Percentiles rank a stretch among this genome's conserved stretches.
phyloP scores from a whole-genome alignment of 441 rosid species.

The Eruca vesicaria region DNA sequence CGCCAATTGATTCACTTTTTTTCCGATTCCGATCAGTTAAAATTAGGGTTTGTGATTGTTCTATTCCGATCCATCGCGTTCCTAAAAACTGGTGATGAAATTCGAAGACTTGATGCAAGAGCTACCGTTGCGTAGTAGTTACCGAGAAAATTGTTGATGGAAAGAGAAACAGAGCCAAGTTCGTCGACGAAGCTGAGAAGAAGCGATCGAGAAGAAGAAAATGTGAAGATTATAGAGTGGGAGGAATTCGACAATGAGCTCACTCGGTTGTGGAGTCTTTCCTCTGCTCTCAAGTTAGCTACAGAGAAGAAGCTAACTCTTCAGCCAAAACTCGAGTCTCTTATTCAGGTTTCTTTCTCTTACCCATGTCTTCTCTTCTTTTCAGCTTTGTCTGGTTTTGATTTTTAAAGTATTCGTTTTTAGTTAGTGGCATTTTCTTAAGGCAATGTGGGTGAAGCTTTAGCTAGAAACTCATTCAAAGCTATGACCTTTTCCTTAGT shows the following conservation, averaged over 20 bases:
- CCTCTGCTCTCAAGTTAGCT: conserved; percentile 71
- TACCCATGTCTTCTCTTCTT: not conserved
- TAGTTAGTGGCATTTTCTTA: not conserved
- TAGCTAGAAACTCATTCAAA: not conserved
- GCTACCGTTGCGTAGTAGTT: conserved; percentile 6
- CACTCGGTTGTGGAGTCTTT: conserved; percentile 77
- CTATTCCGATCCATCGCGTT: not conserved
- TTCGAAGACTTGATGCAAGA: conserved; percentile 21
- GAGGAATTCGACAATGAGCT: conserved; percentile 90
- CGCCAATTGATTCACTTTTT: not conserved
- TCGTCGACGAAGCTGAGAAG: conserved; percentile 32
- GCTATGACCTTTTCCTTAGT: not conserved
- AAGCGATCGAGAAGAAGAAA: conserved; percentile 36
- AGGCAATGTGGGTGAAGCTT: not conserved
- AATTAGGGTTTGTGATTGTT: conserved; percentile 16
- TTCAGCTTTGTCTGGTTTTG: not conserved
- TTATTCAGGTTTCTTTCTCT: conserved; percentile 61
- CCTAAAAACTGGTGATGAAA: conserved; percentile 11
- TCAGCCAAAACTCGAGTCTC: conserved; percentile 58
- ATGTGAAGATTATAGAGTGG: conserved; percentile 66
- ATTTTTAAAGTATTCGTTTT: not conserved
- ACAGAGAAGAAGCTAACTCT: conserved; percentile 57
- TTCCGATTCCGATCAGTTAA: not conserved
- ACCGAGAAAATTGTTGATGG: conserved; percentile 53
- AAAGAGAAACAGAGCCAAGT: conserved; percentile 33